Evolutionary conservation across 2,329 filamentous ascomycete species (phyloP).

Genomic region (Knufia fluminis): DNA sequence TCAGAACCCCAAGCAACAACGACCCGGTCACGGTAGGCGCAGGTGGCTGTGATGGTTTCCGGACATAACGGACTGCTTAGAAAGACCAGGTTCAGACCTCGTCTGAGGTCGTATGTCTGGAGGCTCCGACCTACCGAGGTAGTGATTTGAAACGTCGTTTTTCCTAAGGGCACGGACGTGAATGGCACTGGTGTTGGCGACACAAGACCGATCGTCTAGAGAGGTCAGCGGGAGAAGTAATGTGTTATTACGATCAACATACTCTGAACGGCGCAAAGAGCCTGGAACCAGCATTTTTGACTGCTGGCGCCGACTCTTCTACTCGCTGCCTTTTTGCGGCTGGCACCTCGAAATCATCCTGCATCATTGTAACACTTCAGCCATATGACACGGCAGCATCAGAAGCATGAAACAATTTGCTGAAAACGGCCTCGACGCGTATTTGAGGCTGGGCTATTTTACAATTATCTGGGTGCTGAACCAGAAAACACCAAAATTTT

Average conservation of each 20-base stretch:
- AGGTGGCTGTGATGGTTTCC: slow-evolving; percentile 72
- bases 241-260: too few relatives aligned
- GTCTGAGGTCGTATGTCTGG: slow-evolving; percentile 90
- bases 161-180: slow-evolving; percentile 77
- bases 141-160: slow-evolving; percentile 93
- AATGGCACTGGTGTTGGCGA: slow-evolving; percentile 88
- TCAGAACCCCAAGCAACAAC: slow-evolving; percentile 80
- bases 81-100: slow-evolving; percentile 85
- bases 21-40: slow-evolving; percentile 76
- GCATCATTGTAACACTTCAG: background rate
- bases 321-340: slow-evolving; percentile 70
- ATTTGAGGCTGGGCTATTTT: too few relatives aligned
- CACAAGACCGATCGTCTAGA: slow-evolving; percentile 80
- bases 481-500: background rate
- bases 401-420: too few relatives aligned
- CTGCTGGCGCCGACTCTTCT: slow-evolving; percentile 31
- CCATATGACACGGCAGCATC: background rate
- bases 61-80: slow-evolving; percentile 86
- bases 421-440: too few relatives aligned
- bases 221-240: too few relatives aligned
- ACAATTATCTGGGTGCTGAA: too few relatives aligned
- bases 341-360: slow-evolving; percentile 43
- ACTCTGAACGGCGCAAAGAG: slow-evolving; percentile 93
- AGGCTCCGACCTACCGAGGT: slow-evolving; percentile 84
- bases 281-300: slow-evolving; percentile 51